Base-by-base conservation (phyloP, 2,329 filamentous ascomycete genomes). In the Calonectria pauciramosa region DNA sequence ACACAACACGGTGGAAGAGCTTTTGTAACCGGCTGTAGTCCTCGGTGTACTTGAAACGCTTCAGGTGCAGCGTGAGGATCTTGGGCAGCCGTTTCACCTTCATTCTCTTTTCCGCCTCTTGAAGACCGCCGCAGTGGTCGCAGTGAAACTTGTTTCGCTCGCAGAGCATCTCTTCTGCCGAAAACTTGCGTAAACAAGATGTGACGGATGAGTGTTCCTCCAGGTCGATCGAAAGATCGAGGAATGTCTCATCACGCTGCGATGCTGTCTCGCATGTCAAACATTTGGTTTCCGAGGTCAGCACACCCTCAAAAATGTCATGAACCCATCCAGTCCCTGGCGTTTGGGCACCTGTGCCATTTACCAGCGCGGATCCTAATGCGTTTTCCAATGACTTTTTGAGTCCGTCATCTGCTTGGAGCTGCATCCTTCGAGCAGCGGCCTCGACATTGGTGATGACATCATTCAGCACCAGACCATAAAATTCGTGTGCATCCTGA, bases 71-170 rank as follows among this genome's bases (percentile, higher is more conserved):
- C 6, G 97, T 96, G 77, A 99, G 86, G 74, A 99, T 95, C 82
- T 95, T 96, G 5, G 97, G 97, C 82, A 99, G 87, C 68, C 95
- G 92, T 88, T 99, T 99, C 80, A 99, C 96, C 88, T 99, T 99
- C 97, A 99, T 99, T 77, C 97, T 92, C 88, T 99, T 99, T 85
- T 99, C 97, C 0, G 97, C 97, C 86, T 99, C 97, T 85, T 99
- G 97, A 70, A 99, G 88, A 3, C 97, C 97, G 68, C 97, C 97
- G 80, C 97, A 99, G 80, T 96, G 96, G 84, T 99, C 97, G 86
- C 97, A 99, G 83, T 99, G 96, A 79, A 99, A 99, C 83, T 99
- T 99, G 88, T 99, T 99, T 75, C 96, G 91, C 86, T 99, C 97
- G 83, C 97, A 99, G 72, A 99, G 90, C 95, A 99, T 98, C 85